Evolutionary conservation across 75 land plant genomes (phyloP).

Genomic region (Pinus albicaulis): DNA sequence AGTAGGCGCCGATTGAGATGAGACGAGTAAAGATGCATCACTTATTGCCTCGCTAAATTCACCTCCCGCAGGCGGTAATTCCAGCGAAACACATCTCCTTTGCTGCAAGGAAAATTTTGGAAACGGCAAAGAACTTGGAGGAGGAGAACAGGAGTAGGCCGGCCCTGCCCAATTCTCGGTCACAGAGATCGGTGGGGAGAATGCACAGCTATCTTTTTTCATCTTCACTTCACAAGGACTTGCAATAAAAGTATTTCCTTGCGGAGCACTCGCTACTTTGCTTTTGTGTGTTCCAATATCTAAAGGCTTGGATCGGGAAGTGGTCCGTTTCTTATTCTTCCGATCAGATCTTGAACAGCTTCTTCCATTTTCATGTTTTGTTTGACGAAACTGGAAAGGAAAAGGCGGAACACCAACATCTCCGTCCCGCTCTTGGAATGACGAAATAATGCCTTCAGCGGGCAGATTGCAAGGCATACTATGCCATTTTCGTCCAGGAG

Average conservation of each 20-base stretch:
- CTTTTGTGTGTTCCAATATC: conserved; percentile 6
- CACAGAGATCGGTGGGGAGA: conserved; percentile 3
- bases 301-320: not conserved
- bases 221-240: not conserved
- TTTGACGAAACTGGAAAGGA: not conserved
- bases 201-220: not conserved
- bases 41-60: conserved; percentile 5
- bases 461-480: conserved; percentile 6
- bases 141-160: conserved; percentile 74
- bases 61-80: conserved; percentile 16
- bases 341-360: not conserved
- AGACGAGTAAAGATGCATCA: conserved; percentile 8
- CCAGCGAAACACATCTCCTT: conserved; percentile 45
- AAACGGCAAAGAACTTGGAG: conserved; percentile 81
- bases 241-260: not conserved
- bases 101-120: conserved; percentile 65
- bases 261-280: not conserved
- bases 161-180: conserved; percentile 86
- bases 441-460: not conserved
- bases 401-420: not conserved
- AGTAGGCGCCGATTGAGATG: conserved; percentile 49
- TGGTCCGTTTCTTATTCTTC: not conserved
- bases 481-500: conserved; percentile 5
- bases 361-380: conserved; percentile 4
- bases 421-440: not conserved